Evolutionary conservation across 805 yeast genomes (phyloP).

Genomic region (Candida maris): DNA sequence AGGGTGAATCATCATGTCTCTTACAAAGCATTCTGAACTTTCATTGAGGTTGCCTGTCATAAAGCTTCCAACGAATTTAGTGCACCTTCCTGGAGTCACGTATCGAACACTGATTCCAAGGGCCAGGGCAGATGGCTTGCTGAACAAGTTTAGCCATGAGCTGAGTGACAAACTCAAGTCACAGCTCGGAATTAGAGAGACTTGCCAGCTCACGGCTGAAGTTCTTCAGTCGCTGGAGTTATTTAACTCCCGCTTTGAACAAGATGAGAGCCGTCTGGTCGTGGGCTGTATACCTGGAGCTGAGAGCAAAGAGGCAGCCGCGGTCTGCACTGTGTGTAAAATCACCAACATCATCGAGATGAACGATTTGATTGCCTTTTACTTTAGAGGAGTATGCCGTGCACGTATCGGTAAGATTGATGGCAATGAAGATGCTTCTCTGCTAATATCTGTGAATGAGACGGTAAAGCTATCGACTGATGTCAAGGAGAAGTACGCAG

Average conservation of each 20-base stretch:
- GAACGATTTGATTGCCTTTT: constrained; percentile 40
- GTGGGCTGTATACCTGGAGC: constrained; percentile 28
- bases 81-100: constrained; percentile 59
- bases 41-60: constrained; percentile 20
- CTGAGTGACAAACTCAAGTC: not conserved
- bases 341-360: constrained; percentile 46
- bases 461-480: not conserved
- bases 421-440: constrained; percentile 3
- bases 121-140: constrained; percentile 43
- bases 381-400: constrained; percentile 48
- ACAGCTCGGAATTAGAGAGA: not conserved
- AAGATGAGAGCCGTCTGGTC: constrained; percentile 12
- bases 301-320: not conserved
- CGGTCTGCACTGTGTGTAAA: constrained; percentile 40
- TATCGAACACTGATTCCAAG: constrained; percentile 53
- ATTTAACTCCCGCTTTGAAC: constrained; percentile 3
- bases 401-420: constrained; percentile 27
- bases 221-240: constrained; percentile 7
- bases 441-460: constrained; percentile 7
- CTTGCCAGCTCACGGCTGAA: constrained; percentile 4
- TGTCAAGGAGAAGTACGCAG: constrained; percentile 2
- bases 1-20: constrained; percentile 1
- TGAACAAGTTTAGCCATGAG: constrained; percentile 23
- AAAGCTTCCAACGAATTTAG: constrained; percentile 27
- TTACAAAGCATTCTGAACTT: constrained; percentile 3